Conservation (phyloP, 805 yeast genomes). For the Myxozyma sirexii region DNA sequence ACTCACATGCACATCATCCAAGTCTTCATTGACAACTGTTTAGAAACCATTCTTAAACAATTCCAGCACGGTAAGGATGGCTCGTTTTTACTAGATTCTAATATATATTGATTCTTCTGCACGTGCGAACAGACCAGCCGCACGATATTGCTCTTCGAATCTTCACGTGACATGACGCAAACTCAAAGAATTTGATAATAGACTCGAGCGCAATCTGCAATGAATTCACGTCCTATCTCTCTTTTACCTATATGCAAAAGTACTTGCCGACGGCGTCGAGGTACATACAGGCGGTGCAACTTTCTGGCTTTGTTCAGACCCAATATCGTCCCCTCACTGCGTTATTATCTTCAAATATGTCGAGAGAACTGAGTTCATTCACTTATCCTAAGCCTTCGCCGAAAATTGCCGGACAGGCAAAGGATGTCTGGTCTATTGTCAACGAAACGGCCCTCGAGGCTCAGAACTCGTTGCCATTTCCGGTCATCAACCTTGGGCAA, state of each 20-base stretch:
- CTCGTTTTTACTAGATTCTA: too few relatives aligned
- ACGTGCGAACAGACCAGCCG: too few relatives aligned
- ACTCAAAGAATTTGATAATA: background rate
- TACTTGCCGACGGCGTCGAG: too few relatives aligned
- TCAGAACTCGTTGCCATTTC: constrained; percentile 65
- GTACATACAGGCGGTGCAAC: background rate
- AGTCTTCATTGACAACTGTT: too few relatives aligned
- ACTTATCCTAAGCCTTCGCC: constrained; percentile 31
- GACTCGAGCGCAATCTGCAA: background rate
- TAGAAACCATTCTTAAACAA: too few relatives aligned
- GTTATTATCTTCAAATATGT: background rate
- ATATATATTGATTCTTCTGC: too few relatives aligned
- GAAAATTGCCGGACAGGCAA: constrained; percentile 33
- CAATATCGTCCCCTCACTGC: background rate
- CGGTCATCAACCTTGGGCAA: constrained; percentile 88
- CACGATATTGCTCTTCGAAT: too few relatives aligned
- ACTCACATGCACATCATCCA: too few relatives aligned
- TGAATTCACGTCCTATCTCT: background rate
- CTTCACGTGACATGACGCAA: constrained; percentile 23
- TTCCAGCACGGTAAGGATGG: too few relatives aligned
- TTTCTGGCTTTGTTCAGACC: background rate
- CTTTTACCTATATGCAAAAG: background rate
- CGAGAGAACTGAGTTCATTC: constrained; percentile 4
- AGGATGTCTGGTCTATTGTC: constrained; percentile 91
- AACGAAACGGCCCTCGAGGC: constrained; percentile 94